These are phyloP conservation scores for Venturia oleaginea DNA, from an alignment of 2,329 filamentous ascomycete genomes.

Conservation along the genomic window DNA sequence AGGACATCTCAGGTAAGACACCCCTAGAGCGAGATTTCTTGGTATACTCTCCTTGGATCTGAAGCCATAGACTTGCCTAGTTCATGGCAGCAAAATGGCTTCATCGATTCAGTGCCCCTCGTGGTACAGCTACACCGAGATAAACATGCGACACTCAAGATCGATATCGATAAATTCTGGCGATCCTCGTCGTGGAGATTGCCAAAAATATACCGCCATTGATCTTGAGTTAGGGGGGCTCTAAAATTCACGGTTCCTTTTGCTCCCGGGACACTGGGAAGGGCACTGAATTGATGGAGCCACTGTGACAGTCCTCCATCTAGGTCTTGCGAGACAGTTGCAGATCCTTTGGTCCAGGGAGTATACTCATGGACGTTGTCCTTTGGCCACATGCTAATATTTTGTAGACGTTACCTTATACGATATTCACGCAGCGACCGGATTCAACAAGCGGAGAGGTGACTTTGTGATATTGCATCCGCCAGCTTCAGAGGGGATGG, in stretches of 20 bases:
- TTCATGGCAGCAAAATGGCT: too few species aligned
- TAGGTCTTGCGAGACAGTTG: conserved; percentile 16
- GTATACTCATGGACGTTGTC: conserved; percentile 33
- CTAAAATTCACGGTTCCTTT: too few species aligned
- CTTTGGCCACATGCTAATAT: conserved; percentile 19
- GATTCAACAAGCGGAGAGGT: conserved; percentile 35
- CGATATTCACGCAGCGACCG: conserved; percentile 42
- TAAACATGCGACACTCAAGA: too few species aligned
- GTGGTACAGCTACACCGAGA: too few species aligned
- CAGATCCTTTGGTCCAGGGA: neutral
- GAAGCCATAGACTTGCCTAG: conserved; percentile 12
- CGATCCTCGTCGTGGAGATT: too few species aligned
- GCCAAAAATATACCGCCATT: too few species aligned
- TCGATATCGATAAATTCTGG: too few species aligned
- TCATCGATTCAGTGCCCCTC: too few species aligned
- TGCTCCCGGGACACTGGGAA: too few species aligned
- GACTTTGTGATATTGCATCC: conserved; percentile 45
- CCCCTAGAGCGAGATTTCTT: conserved; percentile 25
- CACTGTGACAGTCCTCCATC: neutral
- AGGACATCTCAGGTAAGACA: conserved; percentile 15
- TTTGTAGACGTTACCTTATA: conserved; percentile 48
- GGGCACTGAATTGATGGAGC: too few species aligned
- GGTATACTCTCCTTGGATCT: neutral
- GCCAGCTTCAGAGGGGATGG: conserved; percentile 14
- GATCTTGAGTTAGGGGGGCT: too few species aligned